Evolutionary conservation across 1,284 basidiomycete genomes (phyloP).

Genomic region (Papiliotrema nemorosa): DNA sequence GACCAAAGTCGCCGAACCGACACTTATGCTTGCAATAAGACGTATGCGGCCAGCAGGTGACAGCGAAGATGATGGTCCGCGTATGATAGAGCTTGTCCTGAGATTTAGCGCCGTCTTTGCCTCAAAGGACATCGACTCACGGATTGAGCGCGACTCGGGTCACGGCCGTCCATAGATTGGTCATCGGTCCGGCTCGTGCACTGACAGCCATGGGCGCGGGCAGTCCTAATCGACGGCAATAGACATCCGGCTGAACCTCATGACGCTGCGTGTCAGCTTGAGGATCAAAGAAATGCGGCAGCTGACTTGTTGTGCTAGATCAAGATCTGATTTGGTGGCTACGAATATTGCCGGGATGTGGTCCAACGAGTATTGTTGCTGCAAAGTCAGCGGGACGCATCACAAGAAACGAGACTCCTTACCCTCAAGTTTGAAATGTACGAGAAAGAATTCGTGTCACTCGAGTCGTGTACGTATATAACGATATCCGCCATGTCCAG

Average conservation of each 20-base stretch:
- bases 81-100: constrained; percentile 40
- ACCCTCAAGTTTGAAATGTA: constrained; percentile 95
- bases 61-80: constrained; percentile 34
- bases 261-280: constrained; percentile 62
- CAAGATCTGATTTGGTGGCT: constrained; percentile 97
- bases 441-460: constrained; percentile 97
- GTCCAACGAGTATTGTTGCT: constrained; percentile 96
- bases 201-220: constrained; percentile 88
- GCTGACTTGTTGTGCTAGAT: constrained; percentile 84
- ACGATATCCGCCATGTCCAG: constrained; percentile 89
- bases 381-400: constrained; percentile 11
- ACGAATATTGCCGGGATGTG: constrained; percentile 93
- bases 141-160: constrained; percentile 47
- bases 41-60: constrained; percentile 36
- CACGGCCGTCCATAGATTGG: constrained; percentile 47
- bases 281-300: not conserved
- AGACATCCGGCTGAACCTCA: constrained; percentile 97
- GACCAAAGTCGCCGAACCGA: constrained; percentile 24
- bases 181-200: constrained; percentile 56
- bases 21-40: constrained; percentile 24
- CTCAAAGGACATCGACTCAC: constrained; percentile 10
- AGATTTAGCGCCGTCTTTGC: not conserved
- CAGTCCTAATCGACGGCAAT: constrained; percentile 77
- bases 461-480: constrained; percentile 94
- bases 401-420: constrained; percentile 48